Conservation (phyloP, 805 yeast genomes). For the Grigorovia transvaalensis region DNA sequence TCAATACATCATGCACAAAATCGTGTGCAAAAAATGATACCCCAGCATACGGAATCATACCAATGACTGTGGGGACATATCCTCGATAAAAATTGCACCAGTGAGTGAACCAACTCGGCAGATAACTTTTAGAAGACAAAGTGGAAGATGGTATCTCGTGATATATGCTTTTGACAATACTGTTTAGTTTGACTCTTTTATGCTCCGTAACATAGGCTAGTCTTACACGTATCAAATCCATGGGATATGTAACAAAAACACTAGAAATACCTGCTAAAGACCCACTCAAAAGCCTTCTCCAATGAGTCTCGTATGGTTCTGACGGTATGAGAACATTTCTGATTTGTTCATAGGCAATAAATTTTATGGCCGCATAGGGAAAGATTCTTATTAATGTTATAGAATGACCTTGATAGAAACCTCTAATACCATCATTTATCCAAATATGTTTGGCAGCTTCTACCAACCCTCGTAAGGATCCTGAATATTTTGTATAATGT, state of each 20-base stretch:
- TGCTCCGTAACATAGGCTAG: constrained; percentile 74
- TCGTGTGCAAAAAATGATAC: constrained; percentile 95
- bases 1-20: constrained; percentile 72
- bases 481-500: constrained; percentile 68
- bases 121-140: constrained; percentile 27
- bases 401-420: constrained; percentile 91
- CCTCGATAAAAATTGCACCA: constrained; percentile 80
- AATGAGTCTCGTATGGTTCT: constrained; percentile 64
- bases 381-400: constrained; percentile 85
- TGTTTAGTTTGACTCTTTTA: constrained; percentile 19
- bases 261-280: constrained; percentile 81
- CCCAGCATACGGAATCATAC: constrained; percentile 97
- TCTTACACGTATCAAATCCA: constrained; percentile 83
- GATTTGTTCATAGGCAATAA: constrained; percentile 91
- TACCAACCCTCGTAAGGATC: constrained; percentile 66
- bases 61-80: constrained; percentile 83
- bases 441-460: constrained; percentile 63
- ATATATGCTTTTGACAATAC: constrained; percentile 23
- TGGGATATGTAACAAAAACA: constrained; percentile 83
- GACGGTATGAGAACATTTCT: constrained; percentile 69
- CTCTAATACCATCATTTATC: constrained; percentile 58
- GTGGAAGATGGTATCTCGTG: constrained; percentile 25
- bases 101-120: constrained; percentile 28
- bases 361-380: constrained; percentile 95
- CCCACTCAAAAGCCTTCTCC: constrained; percentile 76